phyloP scores from a whole-genome alignment of 148 eudicot species.

The Diospyros kaki region DNA sequence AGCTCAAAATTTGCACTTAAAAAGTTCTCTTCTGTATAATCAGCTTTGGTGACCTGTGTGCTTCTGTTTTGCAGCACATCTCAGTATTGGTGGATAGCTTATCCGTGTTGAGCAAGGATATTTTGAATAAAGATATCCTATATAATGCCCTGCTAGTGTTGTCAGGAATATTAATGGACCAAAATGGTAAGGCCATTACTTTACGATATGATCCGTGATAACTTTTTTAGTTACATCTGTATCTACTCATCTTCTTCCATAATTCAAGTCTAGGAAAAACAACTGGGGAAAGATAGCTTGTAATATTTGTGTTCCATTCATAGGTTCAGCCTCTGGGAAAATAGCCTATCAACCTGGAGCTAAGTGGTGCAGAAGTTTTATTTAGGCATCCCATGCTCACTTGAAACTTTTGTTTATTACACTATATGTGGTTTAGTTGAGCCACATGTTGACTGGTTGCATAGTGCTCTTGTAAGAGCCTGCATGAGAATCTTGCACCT shows the following conservation, averaged over 20 bases:
- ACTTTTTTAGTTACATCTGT: background rate
- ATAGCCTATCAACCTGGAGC: background rate
- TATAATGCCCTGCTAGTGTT: constrained; percentile 67
- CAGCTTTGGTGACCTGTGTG: background rate
- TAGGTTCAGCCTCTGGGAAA: background rate
- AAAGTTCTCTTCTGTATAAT: background rate
- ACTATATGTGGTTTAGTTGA: background rate
- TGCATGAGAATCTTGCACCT: too few relatives aligned
- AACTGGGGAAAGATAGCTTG: background rate
- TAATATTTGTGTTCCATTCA: background rate
- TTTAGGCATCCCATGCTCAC: background rate
- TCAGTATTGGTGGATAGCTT: constrained; percentile 60
- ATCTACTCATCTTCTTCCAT: background rate
- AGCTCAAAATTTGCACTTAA: constrained; percentile 2
- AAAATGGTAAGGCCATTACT: constrained; percentile 50
- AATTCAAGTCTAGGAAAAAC: background rate
- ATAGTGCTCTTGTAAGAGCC: background rate
- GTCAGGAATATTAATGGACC: constrained; percentile 74
- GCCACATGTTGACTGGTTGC: background rate
- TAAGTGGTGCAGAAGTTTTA: background rate
- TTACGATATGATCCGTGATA: background rate
- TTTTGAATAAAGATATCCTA: constrained; percentile 52
- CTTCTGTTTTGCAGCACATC: constrained; percentile 57
- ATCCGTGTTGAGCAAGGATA: constrained; percentile 55
- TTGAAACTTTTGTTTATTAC: background rate